Conservation (phyloP, 441 rosid genomes). For the Eutrema salsugineum region DNA sequence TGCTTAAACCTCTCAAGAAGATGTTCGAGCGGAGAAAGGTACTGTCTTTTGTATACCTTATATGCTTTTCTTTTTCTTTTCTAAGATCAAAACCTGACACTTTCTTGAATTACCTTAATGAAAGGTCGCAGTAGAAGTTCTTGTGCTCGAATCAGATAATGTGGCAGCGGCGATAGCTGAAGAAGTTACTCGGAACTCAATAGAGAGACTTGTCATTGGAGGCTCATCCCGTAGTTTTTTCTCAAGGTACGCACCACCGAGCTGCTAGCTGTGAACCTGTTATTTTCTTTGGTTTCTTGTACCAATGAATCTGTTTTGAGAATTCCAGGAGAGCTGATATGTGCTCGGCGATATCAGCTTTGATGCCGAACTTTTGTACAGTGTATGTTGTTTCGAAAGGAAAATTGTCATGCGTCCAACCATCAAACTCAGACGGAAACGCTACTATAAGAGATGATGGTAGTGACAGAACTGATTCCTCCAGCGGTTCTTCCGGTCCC, state of each 20-base stretch:
- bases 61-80: not conserved
- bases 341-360: conserved; percentile 62
- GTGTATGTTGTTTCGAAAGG: conserved; percentile 81
- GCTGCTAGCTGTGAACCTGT: not conserved
- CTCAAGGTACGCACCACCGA: conserved; percentile 42
- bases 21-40: conserved; percentile 64
- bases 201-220: conserved; percentile 79
- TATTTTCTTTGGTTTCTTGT: conserved; percentile 6
- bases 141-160: conserved; percentile 64
- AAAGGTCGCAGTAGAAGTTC: conserved; percentile 65
- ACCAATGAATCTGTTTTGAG: conserved; percentile 9
- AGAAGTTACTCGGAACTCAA: conserved; percentile 45
- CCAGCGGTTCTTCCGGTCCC: conserved; percentile 42
- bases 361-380: conserved; percentile 70
- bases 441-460: conserved; percentile 51
- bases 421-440: conserved; percentile 63
- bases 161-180: conserved; percentile 64
- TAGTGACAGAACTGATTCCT: conserved; percentile 41
- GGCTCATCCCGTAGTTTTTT: conserved; percentile 63
- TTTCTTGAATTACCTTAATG: not conserved
- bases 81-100: not conserved
- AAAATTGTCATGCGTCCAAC: conserved; percentile 50
- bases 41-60: conserved; percentile 7
- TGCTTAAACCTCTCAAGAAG: conserved; percentile 58
- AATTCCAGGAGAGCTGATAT: conserved; percentile 42